phyloP scores from a whole-genome alignment of 441 rosid species.

The Flueggea neowawraea region DNA sequence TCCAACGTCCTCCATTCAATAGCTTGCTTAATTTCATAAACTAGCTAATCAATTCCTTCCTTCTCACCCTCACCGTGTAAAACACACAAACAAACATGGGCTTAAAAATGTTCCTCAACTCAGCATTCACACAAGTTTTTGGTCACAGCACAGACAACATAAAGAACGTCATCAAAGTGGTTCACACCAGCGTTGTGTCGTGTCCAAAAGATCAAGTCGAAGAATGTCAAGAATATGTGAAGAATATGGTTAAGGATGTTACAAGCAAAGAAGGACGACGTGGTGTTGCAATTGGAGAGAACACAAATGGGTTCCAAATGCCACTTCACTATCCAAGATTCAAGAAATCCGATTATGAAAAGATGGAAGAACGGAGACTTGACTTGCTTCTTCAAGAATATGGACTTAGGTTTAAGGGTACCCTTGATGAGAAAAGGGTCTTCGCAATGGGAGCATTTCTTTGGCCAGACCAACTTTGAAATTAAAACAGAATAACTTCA shows the following conservation, averaged over 20 bases:
- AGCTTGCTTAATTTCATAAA: too few species aligned
- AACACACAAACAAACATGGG: constrained; percentile 26
- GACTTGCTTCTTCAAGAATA: constrained; percentile 56
- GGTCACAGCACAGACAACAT: constrained; percentile 1
- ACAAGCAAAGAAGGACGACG: constrained; percentile 19
- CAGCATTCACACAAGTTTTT: constrained; percentile 17
- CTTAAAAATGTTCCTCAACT: constrained; percentile 26
- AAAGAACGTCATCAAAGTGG: background rate
- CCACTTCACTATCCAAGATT: constrained; percentile 66
- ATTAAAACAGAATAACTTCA: too few species aligned
- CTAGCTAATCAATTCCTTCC: too few species aligned
- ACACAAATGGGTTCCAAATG: constrained; percentile 47
- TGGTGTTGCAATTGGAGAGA: constrained; percentile 4
- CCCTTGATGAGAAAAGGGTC: constrained; percentile 44
- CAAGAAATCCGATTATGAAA: constrained; percentile 49
- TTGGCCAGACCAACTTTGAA: constrained; percentile 49
- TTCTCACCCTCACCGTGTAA: too few species aligned
- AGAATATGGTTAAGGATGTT: constrained; percentile 5
- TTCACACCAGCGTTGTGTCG: background rate
- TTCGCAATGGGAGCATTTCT: constrained; percentile 54
- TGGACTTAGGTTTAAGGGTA: constrained; percentile 40
- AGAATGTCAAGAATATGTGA: constrained; percentile 11
- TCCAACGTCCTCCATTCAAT: too few species aligned
- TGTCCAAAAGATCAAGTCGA: constrained; percentile 11
- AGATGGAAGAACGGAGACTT: constrained; percentile 51